Evolutionary conservation across 2,329 filamentous ascomycete genomes (phyloP).

Genomic region (Escovopsis sp.): DNA sequence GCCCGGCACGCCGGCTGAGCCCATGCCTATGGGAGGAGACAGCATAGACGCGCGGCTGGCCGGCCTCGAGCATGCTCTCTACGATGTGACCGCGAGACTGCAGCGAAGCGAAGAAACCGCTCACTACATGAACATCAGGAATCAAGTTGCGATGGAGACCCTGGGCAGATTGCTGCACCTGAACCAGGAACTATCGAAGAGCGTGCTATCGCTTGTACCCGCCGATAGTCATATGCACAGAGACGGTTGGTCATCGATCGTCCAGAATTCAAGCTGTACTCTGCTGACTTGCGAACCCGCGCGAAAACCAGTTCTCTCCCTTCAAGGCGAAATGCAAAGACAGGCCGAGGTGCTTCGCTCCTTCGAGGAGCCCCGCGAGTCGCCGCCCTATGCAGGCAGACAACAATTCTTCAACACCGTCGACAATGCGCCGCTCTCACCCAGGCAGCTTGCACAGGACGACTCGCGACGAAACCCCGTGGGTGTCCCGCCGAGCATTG

Average conservation of each 20-base stretch:
- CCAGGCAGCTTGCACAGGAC: slow-evolving; percentile 73
- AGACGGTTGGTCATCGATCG: slow-evolving; percentile 48
- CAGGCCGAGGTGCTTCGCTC: slow-evolving; percentile 42
- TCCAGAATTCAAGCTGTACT: not conserved
- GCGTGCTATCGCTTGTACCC: slow-evolving; percentile 58
- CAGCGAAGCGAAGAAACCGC: slow-evolving; percentile 73
- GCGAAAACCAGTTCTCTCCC: slow-evolving; percentile 28
- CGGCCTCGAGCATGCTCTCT: slow-evolving; percentile 66
- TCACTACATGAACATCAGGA: slow-evolving; percentile 64
- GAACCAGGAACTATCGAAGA: slow-evolving; percentile 70
- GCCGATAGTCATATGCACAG: slow-evolving; percentile 64
- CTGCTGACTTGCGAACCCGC: slow-evolving; percentile 1
- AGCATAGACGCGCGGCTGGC: slow-evolving; percentile 60
- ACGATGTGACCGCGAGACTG: slow-evolving; percentile 63
- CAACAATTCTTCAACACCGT: slow-evolving; percentile 52
- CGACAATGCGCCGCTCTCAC: slow-evolving; percentile 71
- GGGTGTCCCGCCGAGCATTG: slow-evolving; percentile 42
- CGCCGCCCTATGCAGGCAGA: slow-evolving; percentile 48
- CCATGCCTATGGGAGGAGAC: slow-evolving; percentile 57
- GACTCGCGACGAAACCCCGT: slow-evolving; percentile 63
- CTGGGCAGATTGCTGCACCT: slow-evolving; percentile 57
- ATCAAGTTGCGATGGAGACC: slow-evolving; percentile 68
- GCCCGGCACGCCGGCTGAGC: slow-evolving; percentile 71
- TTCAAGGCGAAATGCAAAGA: slow-evolving; percentile 47
- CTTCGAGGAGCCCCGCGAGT: slow-evolving; percentile 53